Evolutionary conservation across 305 asterid species (phyloP), one percentile per base, ranked within the genome.

Genomic region (Solanum hybrid): DNA sequence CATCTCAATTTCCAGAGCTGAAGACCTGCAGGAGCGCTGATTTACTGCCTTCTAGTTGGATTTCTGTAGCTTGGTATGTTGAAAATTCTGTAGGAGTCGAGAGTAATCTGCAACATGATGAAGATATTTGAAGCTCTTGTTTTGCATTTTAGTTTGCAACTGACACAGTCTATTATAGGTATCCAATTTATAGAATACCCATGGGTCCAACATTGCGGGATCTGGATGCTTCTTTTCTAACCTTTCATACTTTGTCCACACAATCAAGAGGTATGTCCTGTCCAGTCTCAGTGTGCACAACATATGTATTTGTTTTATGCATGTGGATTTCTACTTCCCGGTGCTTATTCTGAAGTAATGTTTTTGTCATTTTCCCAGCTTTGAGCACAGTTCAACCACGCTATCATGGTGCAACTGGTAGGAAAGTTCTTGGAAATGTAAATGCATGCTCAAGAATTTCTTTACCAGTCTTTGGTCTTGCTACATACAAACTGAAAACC

Each of bases 131-230:
- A 61, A 86, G 84, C 57, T 74, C 80, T 90, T 51, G 46, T 42
- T 82, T 84, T 88, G 80, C 74, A 90, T 75, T 90, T 89, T 85
- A 90, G 86, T 57, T 88, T 78, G 77, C 40, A 75, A 91, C 89
- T 31, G 76, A 84, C 40, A 64, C 46, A 74, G 34, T 89, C 89
- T 89, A 37, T 89, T 90, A 92, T 95, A 97, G 99, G 99, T 96
- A 96, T 93, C 97, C 99, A 16, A 95, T 95, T 86, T 97, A 96
- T 88, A 91, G 98, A 92, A 95, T 97, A 87, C 99, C 98, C 26
- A 36, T 94, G 16, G 98, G 98, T 90, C 86, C 96, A 33, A 93
- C 96, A 14, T 91, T 96, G 37, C 91, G 93, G 92, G 98, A 96
- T 92, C 91, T 94, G 90, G 98, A 95, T 39, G 95, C 98, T 1